phyloP scores from a whole-genome alignment of 1,284 basidiomycete genomes.

The Trametes pubescens region DNA sequence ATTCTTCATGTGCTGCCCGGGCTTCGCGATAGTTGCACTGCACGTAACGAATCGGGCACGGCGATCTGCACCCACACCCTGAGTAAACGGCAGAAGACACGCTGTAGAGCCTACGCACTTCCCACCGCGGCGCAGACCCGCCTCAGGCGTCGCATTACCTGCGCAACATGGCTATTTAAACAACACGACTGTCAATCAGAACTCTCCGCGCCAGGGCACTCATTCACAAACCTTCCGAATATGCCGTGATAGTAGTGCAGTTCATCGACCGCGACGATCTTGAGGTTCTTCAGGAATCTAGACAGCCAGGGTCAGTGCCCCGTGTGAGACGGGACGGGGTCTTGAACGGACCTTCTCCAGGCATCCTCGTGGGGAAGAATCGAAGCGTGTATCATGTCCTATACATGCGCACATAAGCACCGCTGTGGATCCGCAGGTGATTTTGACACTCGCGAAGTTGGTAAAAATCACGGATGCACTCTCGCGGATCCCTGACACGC shows the following conservation, averaged over 20 bases:
- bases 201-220: neutral
- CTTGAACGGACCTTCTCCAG: slow-evolving; percentile 72
- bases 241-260: slow-evolving; percentile 82
- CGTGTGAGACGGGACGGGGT: neutral
- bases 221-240: slow-evolving; percentile 67
- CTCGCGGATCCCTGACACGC: slow-evolving; percentile 63
- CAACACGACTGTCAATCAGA: neutral
- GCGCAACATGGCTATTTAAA: slow-evolving; percentile 74
- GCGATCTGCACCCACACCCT: slow-evolving; percentile 54
- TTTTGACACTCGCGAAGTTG: slow-evolving; percentile 66
- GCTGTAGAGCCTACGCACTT: slow-evolving; percentile 57
- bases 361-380: slow-evolving; percentile 86
- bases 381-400: slow-evolving; percentile 91
- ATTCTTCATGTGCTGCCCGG: slow-evolving; percentile 76
- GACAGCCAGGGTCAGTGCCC: slow-evolving; percentile 8
- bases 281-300: slow-evolving; percentile 79
- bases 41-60: slow-evolving; percentile 82
- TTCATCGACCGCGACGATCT: slow-evolving; percentile 87
- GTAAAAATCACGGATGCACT: slow-evolving; percentile 77
- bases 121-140: slow-evolving; percentile 87
- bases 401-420: slow-evolving; percentile 23
- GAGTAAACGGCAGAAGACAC: slow-evolving; percentile 2
- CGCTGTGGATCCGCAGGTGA: neutral
- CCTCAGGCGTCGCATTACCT: slow-evolving; percentile 79
- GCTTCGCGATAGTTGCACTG: slow-evolving; percentile 88